A percentile compares a stretch with the other conserved stretches of the same genome.
Conservation (phyloP, 331 rosid species). For the Quercus lobata region DNA sequence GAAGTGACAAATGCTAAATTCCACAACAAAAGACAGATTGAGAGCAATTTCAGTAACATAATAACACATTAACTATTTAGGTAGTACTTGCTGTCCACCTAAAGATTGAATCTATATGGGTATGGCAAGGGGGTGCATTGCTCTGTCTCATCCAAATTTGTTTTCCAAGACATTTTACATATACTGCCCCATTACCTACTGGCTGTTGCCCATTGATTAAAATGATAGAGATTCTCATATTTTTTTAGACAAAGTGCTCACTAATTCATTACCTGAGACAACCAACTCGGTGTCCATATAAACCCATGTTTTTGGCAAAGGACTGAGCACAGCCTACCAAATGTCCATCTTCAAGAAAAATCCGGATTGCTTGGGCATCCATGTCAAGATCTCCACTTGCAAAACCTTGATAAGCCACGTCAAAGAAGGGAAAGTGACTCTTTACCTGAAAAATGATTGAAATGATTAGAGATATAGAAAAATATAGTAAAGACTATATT, state of each 20-base stretch:
- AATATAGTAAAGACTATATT: not conserved
- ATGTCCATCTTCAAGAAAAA: slow-evolving; percentile 56
- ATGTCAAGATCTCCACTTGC: slow-evolving; percentile 58
- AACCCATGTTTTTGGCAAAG: slow-evolving; percentile 62
- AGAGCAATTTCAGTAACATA: not conserved
- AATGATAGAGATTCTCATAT: not conserved
- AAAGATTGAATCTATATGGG: not conserved
- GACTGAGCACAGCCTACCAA: slow-evolving; percentile 58
- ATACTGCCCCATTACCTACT: not conserved
- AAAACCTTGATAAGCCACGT: slow-evolving; percentile 72
- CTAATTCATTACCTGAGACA: slow-evolving; percentile 48
- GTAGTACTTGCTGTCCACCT: not conserved
- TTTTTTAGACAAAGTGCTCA: not conserved
- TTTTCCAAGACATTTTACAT: not conserved
- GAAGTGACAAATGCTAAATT: not conserved
- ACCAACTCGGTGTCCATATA: slow-evolving; percentile 59
- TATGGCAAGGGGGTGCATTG: not conserved
- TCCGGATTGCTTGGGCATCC: slow-evolving; percentile 48
- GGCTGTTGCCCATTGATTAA: not conserved
- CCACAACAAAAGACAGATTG: not conserved
- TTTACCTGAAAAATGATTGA: slow-evolving; percentile 40
- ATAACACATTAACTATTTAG: not conserved
- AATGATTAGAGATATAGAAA: not conserved
- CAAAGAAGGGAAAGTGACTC: slow-evolving; percentile 67
- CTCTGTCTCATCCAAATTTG: not conserved